Evolutionary conservation across 2,329 filamentous ascomycete species (phyloP).

Genomic region (Talaromyces sp.): DNA sequence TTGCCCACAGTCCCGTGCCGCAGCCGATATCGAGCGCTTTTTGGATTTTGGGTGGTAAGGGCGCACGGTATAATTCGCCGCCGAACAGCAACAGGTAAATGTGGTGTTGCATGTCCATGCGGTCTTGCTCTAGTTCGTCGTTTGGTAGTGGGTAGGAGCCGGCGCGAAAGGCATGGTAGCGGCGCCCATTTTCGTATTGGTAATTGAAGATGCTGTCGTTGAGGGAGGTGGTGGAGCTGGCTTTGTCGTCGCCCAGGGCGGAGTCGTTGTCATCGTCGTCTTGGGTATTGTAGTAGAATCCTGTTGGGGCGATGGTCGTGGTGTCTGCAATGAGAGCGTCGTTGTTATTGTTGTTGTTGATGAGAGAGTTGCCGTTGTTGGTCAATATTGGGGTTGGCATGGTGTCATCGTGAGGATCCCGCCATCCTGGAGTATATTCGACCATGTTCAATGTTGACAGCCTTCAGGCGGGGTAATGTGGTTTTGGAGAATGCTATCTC

Average conservation of each 20-base stretch:
- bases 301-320: neutral
- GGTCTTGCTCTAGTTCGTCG: conserved; percentile 26
- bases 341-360: neutral
- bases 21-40: conserved; percentile 17
- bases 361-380: neutral
- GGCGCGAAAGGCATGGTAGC: conserved; percentile 24
- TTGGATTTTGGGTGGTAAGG: conserved; percentile 1
- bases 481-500: neutral
- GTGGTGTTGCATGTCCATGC: conserved; percentile 23
- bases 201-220: conserved; percentile 18
- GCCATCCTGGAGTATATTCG: neutral
- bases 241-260: conserved; percentile 15
- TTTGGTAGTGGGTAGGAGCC: conserved; percentile 24
- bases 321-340: conserved; percentile 6
- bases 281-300: conserved; percentile 6
- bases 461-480: neutral
- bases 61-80: conserved; percentile 18
- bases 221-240: conserved; percentile 16
- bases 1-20: conserved; percentile 19
- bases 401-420: neutral
- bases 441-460: neutral
- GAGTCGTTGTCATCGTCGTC: conserved; percentile 18
- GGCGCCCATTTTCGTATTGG: conserved; percentile 21
- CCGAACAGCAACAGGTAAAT: conserved; percentile 17
- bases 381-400: neutral